Base-by-base conservation (phyloP, 2,329 filamentous ascomycete species). In the Kalaharituber pfeilii region DNA sequence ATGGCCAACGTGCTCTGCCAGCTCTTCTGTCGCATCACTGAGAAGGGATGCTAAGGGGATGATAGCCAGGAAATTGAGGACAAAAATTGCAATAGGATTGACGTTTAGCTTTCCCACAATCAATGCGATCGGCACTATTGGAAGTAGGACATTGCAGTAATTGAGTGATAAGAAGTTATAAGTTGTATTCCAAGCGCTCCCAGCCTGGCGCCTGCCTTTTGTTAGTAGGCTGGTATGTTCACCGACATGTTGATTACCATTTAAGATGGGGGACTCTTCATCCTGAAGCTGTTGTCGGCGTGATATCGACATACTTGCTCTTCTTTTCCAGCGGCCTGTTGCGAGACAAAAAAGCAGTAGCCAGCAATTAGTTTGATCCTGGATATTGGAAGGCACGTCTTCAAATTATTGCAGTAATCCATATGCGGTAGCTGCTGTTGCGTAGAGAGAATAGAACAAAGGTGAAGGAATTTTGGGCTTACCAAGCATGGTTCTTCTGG, bases 1-100 rank as follows among this genome's bases (percentile, higher is more conserved):
- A 63, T 86, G 80, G 49, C 84, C 84, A 24, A 87, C 70, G 65
- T 81, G 81, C 13, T 75, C 72, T 2, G 81, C 80, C 56, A 88
- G 77, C 68, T 87, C 82, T 67, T 87, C 84, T 1, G 84, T 86
- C 56, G 82, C 83, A 67, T 85, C 86, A 53, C 81, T 84, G 56
- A 87, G 71, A 57, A 86, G 75, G 22, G 82, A 78, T 11, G 82
- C 82, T 33, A 87, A 73, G 2, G 83, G 83, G 58, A 87, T 80
- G 60, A 87, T 86, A 62, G 84, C 84, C 62, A 87, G 75, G 70
- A 87, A 87, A 70, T 88, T 88, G 66, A 87, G 75, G 50, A 78
- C 72, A 67, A 88, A 88, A 60, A 86, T 76, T 53, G 76, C 75
- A 9, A 79, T 77, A 1, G 84, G 75, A 63, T 74, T 72, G 79